A percentile compares a stretch with the other conserved stretches of the same genome.
Evolutionary conservation across 495 filamentous ascomycete genomes (phyloP).

Genomic region (Darksidea phi): DNA sequence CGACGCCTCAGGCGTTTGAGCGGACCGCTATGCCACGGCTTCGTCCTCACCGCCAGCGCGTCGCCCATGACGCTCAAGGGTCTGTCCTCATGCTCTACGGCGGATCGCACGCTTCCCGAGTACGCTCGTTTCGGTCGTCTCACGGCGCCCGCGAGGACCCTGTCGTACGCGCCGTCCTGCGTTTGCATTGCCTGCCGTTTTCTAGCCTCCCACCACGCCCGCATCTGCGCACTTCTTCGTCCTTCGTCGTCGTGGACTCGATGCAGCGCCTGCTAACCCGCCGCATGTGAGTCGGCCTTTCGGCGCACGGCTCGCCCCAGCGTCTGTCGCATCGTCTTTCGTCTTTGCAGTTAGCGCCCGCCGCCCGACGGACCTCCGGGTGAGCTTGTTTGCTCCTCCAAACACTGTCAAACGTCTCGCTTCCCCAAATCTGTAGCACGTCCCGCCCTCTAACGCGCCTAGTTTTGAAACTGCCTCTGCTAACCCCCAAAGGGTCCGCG

Average conservation of each 20-base stretch:
- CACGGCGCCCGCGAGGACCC: conserved; percentile 18
- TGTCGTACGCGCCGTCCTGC: background rate
- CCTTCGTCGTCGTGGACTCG: background rate
- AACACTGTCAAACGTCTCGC: conserved; percentile 35
- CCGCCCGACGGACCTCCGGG: conserved; percentile 19
- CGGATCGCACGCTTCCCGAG: conserved; percentile 22
- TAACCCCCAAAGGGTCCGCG: conserved; percentile 5
- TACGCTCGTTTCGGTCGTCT: conserved; percentile 22
- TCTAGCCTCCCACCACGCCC: background rate
- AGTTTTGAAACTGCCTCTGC: conserved; percentile 31
- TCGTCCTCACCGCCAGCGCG: conserved; percentile 23
- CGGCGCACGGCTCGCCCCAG: conserved; percentile 13
- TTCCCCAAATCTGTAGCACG: conserved; percentile 13
- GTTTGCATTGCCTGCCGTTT: conserved; percentile 7
- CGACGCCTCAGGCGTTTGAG: conserved; percentile 25
- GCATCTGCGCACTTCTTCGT: background rate
- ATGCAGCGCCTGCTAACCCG: background rate
- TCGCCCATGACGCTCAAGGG: conserved; percentile 8
- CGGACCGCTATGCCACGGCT: conserved; percentile 3
- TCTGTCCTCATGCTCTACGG: conserved; percentile 21
- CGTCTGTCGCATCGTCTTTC: conserved; percentile 18
- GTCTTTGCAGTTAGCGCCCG: conserved; percentile 30
- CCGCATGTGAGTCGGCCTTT: conserved; percentile 1
- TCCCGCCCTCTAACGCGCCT: conserved; percentile 24
- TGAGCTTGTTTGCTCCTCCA: conserved; percentile 33